Evolutionary conservation across 805 yeast genomes (phyloP), one percentile per base, ranked within the genome.

Genomic region (Wickerhamia fluorescens): DNA sequence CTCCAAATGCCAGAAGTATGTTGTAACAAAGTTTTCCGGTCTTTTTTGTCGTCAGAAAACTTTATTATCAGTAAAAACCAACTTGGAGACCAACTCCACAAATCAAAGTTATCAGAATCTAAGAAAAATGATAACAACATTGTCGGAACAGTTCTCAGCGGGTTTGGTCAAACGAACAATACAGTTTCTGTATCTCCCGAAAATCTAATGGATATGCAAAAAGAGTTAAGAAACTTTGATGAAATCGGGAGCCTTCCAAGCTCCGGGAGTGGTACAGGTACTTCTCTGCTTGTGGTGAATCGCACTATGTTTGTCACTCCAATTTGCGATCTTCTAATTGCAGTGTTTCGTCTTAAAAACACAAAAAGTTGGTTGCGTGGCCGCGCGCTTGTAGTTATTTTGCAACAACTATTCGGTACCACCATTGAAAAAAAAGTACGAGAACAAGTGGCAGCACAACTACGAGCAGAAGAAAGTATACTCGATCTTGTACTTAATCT

Each of bases 361-460:
- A 66, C 82, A 2, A 75, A 74, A 26, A 73, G 75, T 26, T 85
- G 95, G 94, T 53, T 88, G 2, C 61, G 95, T 30, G 96, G 95
- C 0, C 63, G 87, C 24, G 95, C 96, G 0, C 63, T 86, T 6
- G 67, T 87, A 21, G 75, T 86, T 4, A 73, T 88, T 3, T 56
- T 88, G 30, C 96, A 87, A 51, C 95, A 86, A 49, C 53, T 88
- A 1, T 65, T 88, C 21, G 96, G 96, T 0, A 82, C 89, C 2
- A 81, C 96, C 0, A 78, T 88, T 29, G 96, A 88, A 46, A 78
- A 75, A 46, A 73, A 71, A 30, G 66, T 75, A 4, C 56, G 77
- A 23, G 64, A 67, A 16, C 58, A 58, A 34, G 51, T 72, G 18
- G 58, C 61, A 21, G 44, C 42, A 14, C 49, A 46, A 20, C 13